These are phyloP conservation scores for Aschersonia sp. DNA, from an alignment of 2,329 filamentous ascomycete genomes.

Conservation along the genomic window DNA sequence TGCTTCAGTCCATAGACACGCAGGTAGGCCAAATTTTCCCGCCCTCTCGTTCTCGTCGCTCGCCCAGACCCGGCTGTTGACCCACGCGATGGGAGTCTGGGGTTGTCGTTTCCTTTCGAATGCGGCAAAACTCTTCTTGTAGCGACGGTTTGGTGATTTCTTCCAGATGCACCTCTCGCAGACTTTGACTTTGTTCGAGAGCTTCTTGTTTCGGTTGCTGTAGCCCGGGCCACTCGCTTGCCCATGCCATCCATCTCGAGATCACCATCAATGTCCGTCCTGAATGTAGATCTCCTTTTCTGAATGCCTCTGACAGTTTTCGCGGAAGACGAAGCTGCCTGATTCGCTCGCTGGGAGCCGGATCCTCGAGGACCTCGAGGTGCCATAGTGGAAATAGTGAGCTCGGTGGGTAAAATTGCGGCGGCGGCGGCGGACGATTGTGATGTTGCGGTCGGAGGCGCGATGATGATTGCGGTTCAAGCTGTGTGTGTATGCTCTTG, in stretches of 20 bases:
- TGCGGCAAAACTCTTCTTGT: conserved; percentile 30
- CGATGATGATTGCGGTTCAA: no score
- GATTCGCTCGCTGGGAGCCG: conserved; percentile 16
- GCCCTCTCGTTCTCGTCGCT: conserved; percentile 10
- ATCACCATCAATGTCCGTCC: conserved; percentile 41
- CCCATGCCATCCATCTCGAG: conserved; percentile 38
- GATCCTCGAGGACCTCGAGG: conserved; percentile 16
- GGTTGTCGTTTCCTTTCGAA: conserved; percentile 19
- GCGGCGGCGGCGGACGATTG: no score
- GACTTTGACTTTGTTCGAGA: conserved; percentile 16
- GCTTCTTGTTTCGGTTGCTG: conserved; percentile 12
- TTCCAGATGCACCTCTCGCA: conserved; percentile 10
- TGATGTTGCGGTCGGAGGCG: no score
- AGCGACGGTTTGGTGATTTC: conserved; percentile 17
- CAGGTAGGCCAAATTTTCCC: conserved; percentile 18
- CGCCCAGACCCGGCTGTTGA: conserved; percentile 14
- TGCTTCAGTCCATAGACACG: conserved; percentile 48
- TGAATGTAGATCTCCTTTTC: conserved; percentile 29
- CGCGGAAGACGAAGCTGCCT: conserved; percentile 13
- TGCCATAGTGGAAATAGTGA: conserved; percentile 13
- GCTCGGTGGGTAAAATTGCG: no score
- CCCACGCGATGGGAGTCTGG: conserved; percentile 18
- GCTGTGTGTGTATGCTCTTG: no score
- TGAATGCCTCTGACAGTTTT: conserved; percentile 30
- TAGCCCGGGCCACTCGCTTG: conserved; percentile 18